These are phyloP conservation scores for Hyparrhenia diplandra DNA, from an alignment of 176 grass and related monocot genomes.

Conservation along the genomic window DNA sequence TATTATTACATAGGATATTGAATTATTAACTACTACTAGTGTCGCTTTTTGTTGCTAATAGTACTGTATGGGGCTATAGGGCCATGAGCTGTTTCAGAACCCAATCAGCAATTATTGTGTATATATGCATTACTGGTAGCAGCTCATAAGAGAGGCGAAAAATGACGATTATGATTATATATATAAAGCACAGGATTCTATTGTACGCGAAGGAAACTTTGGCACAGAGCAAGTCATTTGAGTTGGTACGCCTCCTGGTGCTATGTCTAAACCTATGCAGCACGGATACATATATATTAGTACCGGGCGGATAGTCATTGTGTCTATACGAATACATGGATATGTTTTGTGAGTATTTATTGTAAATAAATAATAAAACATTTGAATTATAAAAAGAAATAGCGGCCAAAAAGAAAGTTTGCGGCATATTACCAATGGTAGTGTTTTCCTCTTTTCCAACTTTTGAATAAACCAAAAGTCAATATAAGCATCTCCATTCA, in stretches of 20 bases:
- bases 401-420: not conserved
- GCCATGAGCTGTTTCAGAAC: not conserved
- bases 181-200: not conserved
- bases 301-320: not conserved
- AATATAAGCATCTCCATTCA: not conserved
- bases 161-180: not conserved
- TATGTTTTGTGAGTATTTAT: not conserved
- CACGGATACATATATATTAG: not conserved
- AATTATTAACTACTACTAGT: not conserved
- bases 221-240: not conserved
- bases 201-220: not conserved
- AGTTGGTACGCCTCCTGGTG: not conserved
- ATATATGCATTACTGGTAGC: not conserved
- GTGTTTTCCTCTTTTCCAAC: not conserved
- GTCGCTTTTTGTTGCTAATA: not conserved
- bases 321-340: not conserved
- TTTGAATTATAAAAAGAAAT: not conserved
- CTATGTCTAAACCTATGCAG: not conserved
- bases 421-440: not conserved
- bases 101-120: not conserved
- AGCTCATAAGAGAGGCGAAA: constrained; percentile 4
- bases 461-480: not conserved
- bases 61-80: not conserved
- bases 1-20: not conserved
- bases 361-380: not conserved